Evolutionary conservation across 2,329 filamentous ascomycete genomes (phyloP).

Genomic region (Exophiala oligosperma): DNA sequence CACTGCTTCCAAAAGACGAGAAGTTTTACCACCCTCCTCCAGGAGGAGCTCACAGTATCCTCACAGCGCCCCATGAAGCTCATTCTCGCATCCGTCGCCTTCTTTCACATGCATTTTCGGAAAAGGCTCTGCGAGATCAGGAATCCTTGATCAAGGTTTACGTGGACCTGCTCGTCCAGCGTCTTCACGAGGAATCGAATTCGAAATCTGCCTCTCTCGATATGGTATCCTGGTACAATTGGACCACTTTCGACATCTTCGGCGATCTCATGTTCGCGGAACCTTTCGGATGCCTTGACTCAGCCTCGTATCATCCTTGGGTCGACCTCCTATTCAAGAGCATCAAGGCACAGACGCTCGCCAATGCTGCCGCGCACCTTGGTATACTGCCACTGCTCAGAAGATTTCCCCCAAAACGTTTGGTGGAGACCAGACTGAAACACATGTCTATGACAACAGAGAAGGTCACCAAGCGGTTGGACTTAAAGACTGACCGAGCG

Average conservation of each 20-base stretch:
- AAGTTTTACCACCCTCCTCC: no score
- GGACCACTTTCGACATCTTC: slow-evolving; percentile 37
- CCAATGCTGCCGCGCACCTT: not conserved
- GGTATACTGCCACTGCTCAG: not conserved
- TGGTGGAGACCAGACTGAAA: not conserved
- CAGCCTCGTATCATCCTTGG: slow-evolving; percentile 32
- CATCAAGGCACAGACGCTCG: not conserved
- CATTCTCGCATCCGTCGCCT: slow-evolving; percentile 36
- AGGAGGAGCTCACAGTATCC: not conserved
- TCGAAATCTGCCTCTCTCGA: slow-evolving; percentile 13
- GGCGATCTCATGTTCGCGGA: slow-evolving; percentile 36
- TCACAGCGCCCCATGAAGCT: slow-evolving; percentile 15
- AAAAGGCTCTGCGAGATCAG: slow-evolving; percentile 36
- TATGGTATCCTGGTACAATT: slow-evolving; percentile 35
- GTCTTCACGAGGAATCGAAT: slow-evolving; percentile 8
- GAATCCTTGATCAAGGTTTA: slow-evolving; percentile 28
- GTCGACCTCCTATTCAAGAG: slow-evolving; percentile 30
- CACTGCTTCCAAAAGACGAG: no score
- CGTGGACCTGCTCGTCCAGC: slow-evolving; percentile 9
- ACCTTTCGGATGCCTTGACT: slow-evolving; percentile 33
- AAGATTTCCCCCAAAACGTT: not conserved
- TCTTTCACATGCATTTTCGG: slow-evolving; percentile 37
- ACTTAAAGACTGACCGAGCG: not conserved
- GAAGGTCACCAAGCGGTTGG: not conserved
- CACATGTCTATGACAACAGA: not conserved